phyloP scores from a whole-genome alignment of 1,139 yeast species.

The Geotrichum aggregatum region DNA sequence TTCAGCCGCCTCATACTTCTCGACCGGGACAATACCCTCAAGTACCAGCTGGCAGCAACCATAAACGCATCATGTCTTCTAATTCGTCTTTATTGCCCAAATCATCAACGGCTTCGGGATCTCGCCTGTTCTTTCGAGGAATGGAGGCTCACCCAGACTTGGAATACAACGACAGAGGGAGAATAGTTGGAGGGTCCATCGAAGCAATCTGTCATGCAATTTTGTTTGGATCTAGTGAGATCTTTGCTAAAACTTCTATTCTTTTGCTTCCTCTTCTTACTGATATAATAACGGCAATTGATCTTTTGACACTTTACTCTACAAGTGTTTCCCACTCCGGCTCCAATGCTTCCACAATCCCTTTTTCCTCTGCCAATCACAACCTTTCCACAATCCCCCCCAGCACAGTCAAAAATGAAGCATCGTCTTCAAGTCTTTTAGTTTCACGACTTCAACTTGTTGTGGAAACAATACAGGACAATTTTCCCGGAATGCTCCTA shows the following conservation, averaged over 20 bases:
- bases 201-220: conserved; percentile 75
- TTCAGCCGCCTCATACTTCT: conserved; percentile 12
- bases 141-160: conserved; percentile 65
- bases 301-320: conserved; percentile 46
- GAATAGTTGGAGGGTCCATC: conserved; percentile 50
- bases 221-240: conserved; percentile 48
- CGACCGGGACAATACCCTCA: no score
- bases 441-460: conserved; percentile 35
- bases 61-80: conserved; percentile 8
- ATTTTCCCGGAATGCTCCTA: conserved; percentile 53
- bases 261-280: conserved; percentile 63
- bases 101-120: conserved; percentile 1
- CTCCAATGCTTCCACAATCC: background rate
- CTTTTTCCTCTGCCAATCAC: conserved; percentile 7
- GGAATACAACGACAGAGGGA: conserved; percentile 42
- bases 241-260: conserved; percentile 47
- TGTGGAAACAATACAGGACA: conserved; percentile 45
- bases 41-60: conserved; percentile 3
- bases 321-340: conserved; percentile 19
- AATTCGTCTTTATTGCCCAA: background rate
- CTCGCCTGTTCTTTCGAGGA: conserved; percentile 21
- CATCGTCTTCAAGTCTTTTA: conserved; percentile 10
- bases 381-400: background rate
- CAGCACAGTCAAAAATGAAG: background rate
- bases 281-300: conserved; percentile 52